phyloP scores from a whole-genome alignment of 352 stramenopile genomes.

The Phytophthora rubi region DNA sequence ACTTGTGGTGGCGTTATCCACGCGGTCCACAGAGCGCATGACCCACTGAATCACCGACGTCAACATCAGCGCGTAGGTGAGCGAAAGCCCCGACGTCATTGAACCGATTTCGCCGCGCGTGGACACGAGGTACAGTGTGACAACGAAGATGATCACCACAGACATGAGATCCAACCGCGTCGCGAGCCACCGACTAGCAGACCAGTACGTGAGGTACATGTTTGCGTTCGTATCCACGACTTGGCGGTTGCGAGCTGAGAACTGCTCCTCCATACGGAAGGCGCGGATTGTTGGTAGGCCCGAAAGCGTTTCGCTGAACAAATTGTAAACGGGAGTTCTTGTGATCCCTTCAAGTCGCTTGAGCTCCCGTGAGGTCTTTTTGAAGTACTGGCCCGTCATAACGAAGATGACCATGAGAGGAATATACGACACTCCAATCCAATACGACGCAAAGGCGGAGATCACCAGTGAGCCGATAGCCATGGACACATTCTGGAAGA shows the following conservation, averaged over 20 bases:
- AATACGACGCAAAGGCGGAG: conserved; percentile 18
- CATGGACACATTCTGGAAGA: conserved; percentile 42
- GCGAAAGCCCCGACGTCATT: conserved; percentile 34
- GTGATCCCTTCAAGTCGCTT: conserved; percentile 94
- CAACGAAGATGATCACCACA: conserved; percentile 87
- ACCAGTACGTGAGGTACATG: conserved; percentile 51
- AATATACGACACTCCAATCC: conserved; percentile 52
- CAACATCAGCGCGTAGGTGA: conserved; percentile 45
- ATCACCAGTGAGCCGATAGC: conserved; percentile 41
- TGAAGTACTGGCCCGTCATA: conserved; percentile 82
- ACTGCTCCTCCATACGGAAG: conserved; percentile 49
- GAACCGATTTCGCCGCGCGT: conserved; percentile 38
- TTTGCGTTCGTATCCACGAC: conserved; percentile 47
- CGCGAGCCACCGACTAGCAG: conserved; percentile 90
- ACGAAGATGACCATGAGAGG: conserved; percentile 61
- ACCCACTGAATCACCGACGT: conserved; percentile 55
- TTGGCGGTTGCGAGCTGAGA: conserved; percentile 39
- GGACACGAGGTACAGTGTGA: conserved; percentile 88
- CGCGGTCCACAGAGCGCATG: conserved; percentile 46
- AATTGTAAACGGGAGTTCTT: conserved; percentile 89
- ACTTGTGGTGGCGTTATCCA: conserved; percentile 44
- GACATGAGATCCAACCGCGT: conserved; percentile 87
- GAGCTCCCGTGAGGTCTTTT: conserved; percentile 80
- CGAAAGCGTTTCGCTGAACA: conserved; percentile 92
- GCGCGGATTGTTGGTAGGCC: conserved; percentile 92